These are phyloP conservation scores for Alopecurus myosuroides DNA, from an alignment of 176 grass and related monocot genomes.

Conservation along the genomic window DNA sequence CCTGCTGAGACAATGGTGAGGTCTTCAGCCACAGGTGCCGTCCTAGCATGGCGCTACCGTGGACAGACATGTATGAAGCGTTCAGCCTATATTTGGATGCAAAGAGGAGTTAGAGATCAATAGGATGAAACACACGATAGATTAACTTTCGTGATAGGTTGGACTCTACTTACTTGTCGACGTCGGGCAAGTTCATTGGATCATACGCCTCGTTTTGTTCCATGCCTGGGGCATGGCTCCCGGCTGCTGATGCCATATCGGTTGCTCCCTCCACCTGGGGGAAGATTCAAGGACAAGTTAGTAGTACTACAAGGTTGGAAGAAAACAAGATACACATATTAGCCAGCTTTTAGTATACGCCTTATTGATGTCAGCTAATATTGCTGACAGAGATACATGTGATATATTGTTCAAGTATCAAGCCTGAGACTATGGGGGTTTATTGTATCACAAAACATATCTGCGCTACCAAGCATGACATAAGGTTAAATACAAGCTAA, in stretches of 20 bases:
- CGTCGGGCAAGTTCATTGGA: constrained; percentile 85
- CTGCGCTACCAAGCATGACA: background rate
- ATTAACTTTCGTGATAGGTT: background rate
- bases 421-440: background rate
- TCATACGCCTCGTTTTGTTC: constrained; percentile 86
- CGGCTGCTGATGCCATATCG: constrained; percentile 38
- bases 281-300: constrained; percentile 20
- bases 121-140: background rate
- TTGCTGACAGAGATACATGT: background rate
- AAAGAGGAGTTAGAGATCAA: constrained; percentile 8
- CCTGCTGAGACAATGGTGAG: constrained; percentile 35
- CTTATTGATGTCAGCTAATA: background rate
- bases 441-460: background rate
- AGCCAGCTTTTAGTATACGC: background rate
- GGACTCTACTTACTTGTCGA: constrained; percentile 54
- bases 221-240: constrained; percentile 42
- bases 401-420: background rate
- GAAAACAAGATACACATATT: background rate
- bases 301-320: background rate
- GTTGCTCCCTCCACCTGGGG: constrained; percentile 64
- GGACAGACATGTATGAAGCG: constrained; percentile 73
- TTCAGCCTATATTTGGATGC: constrained; percentile 60
- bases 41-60: constrained; percentile 76
- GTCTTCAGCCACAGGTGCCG: constrained; percentile 90
- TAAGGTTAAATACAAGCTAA: background rate